Percentiles rank a stretch among this genome's conserved stretches.
Conservation (phyloP, 176 grass and related monocot species). For the Oryza meridionalis region DNA sequence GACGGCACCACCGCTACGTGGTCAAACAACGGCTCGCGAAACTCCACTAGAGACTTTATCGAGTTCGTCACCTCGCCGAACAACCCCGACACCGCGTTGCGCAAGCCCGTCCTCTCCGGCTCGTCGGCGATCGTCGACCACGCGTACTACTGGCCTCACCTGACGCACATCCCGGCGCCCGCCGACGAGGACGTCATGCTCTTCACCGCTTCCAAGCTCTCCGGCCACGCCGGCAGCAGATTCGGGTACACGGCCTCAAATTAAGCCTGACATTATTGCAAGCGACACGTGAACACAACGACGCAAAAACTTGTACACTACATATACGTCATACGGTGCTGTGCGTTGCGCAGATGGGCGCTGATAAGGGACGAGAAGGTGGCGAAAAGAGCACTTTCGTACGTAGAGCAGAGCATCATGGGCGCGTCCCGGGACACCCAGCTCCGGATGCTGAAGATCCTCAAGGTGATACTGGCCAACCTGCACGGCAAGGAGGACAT, state of each 20-base stretch:
- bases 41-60: constrained; percentile 45
- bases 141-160: constrained; percentile 89
- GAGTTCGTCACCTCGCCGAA: constrained; percentile 85
- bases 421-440: constrained; percentile 74
- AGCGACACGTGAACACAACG: too few species aligned
- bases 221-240: constrained; percentile 78
- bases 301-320: not conserved
- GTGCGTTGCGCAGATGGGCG: constrained; percentile 60
- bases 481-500: constrained; percentile 58
- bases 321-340: too few species aligned
- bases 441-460: constrained; percentile 59
- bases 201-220: constrained; percentile 70
- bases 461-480: constrained; percentile 62
- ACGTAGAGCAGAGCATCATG: constrained; percentile 46
- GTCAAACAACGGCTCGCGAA: constrained; percentile 50
- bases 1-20: constrained; percentile 46
- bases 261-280: not conserved
- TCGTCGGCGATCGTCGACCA: constrained; percentile 61
- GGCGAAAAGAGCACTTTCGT: constrained; percentile 37
- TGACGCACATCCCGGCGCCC: constrained; percentile 56
- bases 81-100: constrained; percentile 63
- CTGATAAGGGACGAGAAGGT: constrained; percentile 67
- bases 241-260: constrained; percentile 50
- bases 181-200: constrained; percentile 73
- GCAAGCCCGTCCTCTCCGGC: constrained; percentile 43